Conservation (phyloP, 139 green algal species). For the Haematococcus lacustris region DNA sequence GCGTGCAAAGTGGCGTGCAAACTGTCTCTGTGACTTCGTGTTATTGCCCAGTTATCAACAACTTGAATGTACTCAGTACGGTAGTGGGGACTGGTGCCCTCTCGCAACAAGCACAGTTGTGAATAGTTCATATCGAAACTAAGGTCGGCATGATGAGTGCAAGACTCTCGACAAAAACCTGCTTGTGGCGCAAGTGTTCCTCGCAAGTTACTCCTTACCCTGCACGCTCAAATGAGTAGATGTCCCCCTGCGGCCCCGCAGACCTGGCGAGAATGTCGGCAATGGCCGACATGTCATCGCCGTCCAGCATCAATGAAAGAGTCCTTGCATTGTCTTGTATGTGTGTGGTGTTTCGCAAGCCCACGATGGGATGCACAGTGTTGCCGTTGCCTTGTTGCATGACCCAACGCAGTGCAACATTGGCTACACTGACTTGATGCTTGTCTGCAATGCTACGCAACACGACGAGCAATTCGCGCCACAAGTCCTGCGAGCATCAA, state of each 20-base stretch:
- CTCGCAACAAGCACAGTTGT: too few species aligned
- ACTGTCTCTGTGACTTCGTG: too few species aligned
- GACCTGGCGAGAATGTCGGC: slow-evolving; percentile 25
- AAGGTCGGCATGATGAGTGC: too few species aligned
- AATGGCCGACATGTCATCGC: slow-evolving; percentile 24
- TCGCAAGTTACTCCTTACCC: too few species aligned
- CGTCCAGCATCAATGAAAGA: slow-evolving; percentile 25
- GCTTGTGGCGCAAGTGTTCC: too few species aligned
- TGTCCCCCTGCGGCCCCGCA: slow-evolving; percentile 30
- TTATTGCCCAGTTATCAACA: too few species aligned
- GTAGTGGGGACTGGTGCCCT: too few species aligned
- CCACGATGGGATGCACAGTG: slow-evolving; percentile 44
- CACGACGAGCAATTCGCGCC: slow-evolving; percentile 39
- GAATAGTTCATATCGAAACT: too few species aligned
- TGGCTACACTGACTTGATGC: slow-evolving; percentile 39
- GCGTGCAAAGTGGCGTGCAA: too few species aligned
- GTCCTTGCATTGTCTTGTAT: slow-evolving; percentile 35
- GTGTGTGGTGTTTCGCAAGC: slow-evolving; percentile 31
- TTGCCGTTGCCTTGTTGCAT: slow-evolving; percentile 38
- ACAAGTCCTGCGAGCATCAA: slow-evolving; percentile 22
- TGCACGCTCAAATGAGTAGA: slow-evolving; percentile 45
- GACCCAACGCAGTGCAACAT: slow-evolving; percentile 47
- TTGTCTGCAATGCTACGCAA: slow-evolving; percentile 31
- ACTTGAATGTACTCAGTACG: too few species aligned
- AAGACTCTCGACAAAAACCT: too few species aligned